phyloP scores from a whole-genome alignment of 2,329 filamentous ascomycete species.

The Trichoderma sp. region DNA sequence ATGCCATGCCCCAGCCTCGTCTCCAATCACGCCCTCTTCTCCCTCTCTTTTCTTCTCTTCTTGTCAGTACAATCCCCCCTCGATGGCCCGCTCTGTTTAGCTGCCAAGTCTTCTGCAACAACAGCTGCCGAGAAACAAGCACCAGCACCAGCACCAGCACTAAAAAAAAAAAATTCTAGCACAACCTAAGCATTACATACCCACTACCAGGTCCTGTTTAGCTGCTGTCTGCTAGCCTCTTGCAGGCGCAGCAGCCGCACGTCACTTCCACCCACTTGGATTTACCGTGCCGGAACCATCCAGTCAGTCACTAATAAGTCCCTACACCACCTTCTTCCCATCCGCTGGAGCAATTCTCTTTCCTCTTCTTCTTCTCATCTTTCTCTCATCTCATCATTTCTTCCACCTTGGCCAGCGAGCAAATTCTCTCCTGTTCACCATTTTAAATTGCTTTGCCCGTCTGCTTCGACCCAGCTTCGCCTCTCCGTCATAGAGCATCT shows the following conservation, averaged over 20 bases:
- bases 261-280: slow-evolving; percentile 7
- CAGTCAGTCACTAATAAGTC: not conserved
- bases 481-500: not conserved
- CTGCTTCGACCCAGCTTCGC: not conserved
- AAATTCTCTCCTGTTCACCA: not conserved
- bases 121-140: slow-evolving; percentile 1
- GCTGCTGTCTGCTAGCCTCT: slow-evolving; percentile 3
- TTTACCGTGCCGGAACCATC: slow-evolving; percentile 15
- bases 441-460: not conserved
- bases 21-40: not conserved
- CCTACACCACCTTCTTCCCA: slow-evolving; percentile 7
- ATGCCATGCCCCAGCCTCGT: not conserved
- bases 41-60: not conserved
- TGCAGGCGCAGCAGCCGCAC: slow-evolving; percentile 11
- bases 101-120: not conserved
- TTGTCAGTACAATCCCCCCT: not conserved
- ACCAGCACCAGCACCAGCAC: not conserved
- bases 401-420: not conserved
- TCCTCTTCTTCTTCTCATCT: not conserved
- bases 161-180: not conserved
- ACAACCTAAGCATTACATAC: not conserved
- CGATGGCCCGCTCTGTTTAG: not conserved
- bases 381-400: not conserved
- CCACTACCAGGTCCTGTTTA: not conserved
- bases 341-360: not conserved